Evolutionary conservation across 129 eudicot genomes (phyloP).

Genomic region (Pittosporum tobira): DNA sequence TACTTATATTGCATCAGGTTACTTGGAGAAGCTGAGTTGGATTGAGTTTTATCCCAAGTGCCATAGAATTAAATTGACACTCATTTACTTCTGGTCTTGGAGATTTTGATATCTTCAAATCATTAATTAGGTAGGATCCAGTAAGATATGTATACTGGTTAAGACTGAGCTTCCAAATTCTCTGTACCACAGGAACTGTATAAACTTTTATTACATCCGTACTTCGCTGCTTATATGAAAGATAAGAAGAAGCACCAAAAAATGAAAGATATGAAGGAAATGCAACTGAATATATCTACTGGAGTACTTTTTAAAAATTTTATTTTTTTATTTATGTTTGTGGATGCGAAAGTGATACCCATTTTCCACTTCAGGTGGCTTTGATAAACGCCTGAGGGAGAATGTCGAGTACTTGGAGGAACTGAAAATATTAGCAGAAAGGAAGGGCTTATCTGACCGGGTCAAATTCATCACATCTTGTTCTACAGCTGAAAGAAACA

Average conservation of each 20-base stretch:
- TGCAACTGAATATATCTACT: not conserved
- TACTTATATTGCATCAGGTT: no score
- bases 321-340: not conserved
- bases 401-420: slow-evolving; percentile 91
- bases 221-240: no score
- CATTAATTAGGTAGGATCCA: no score
- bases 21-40: not conserved
- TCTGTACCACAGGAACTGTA: not conserved
- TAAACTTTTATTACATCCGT: no score
- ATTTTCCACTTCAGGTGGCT: slow-evolving; percentile 56
- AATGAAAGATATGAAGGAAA: not conserved
- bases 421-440: slow-evolving; percentile 58
- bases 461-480: slow-evolving; percentile 84
- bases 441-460: slow-evolving; percentile 59
- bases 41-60: not conserved
- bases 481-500: slow-evolving; percentile 68
- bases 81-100: not conserved
- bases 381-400: slow-evolving; percentile 73
- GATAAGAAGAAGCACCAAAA: no score
- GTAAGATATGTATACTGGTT: not conserved
- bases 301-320: no score
- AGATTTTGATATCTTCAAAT: no score
- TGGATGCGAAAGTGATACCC: not conserved
- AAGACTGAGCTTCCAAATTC: not conserved
- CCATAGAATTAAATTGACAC: not conserved